Conservation (phyloP, 1,139 yeast genomes). For the Blastobotrys niveus region DNA sequence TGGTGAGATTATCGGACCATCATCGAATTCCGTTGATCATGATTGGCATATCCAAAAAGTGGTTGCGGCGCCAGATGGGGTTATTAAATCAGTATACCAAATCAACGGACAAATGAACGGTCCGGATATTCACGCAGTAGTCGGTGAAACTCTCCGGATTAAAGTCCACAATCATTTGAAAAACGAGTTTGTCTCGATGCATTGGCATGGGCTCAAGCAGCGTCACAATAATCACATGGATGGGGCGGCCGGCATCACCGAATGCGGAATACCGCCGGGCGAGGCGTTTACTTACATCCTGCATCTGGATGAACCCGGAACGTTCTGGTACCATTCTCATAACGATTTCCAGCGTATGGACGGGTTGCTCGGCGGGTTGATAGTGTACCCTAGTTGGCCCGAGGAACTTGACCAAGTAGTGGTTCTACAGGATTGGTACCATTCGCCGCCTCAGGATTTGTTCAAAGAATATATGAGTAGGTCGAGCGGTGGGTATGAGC, state of each 20-base stretch:
- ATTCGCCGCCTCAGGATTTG: constrained; percentile 46
- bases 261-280: constrained; percentile 76
- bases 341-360: constrained; percentile 72
- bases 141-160: constrained; percentile 52
- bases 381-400: constrained; percentile 39
- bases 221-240: constrained; percentile 63
- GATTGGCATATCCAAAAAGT: constrained; percentile 4
- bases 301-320: constrained; percentile 70
- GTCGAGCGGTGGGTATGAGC: constrained; percentile 88
- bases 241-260: constrained; percentile 76
- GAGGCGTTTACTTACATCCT: constrained; percentile 60
- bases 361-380: constrained; percentile 73
- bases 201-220: constrained; percentile 82
- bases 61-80: constrained; percentile 63
- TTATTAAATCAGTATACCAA: constrained; percentile 37
- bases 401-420: constrained; percentile 45
- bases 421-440: constrained; percentile 72
- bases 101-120: constrained; percentile 75
- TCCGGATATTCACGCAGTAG: constrained; percentile 58
- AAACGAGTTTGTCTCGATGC: constrained; percentile 36
- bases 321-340: constrained; percentile 88
- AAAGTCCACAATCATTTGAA: constrained; percentile 6
- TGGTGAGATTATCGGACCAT: no score
- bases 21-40: no score
- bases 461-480: constrained; percentile 50